A percentile compares a stretch with the other conserved stretches of the same genome.
These are phyloP conservation scores for Hygrophorus pudorinus DNA, from an alignment of 768 basidiomycete genomes.

Conservation along the genomic window DNA sequence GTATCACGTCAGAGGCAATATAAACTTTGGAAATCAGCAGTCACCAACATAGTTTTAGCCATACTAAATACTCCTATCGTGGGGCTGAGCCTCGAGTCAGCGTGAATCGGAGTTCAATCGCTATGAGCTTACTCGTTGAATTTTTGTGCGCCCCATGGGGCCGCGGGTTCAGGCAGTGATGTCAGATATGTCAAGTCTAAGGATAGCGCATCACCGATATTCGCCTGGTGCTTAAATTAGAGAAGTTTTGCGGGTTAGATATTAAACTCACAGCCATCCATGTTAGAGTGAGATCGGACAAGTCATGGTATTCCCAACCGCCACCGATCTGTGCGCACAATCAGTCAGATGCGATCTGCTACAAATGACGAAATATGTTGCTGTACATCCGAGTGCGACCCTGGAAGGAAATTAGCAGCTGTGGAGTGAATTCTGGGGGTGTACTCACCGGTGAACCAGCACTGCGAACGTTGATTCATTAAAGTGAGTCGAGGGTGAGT, in stretches of 20 bases:
- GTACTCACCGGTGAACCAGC: slow-evolving; percentile 59
- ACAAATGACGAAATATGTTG: background rate
- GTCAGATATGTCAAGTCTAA: slow-evolving; percentile 45
- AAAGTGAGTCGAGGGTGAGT: background rate
- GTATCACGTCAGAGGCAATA: slow-evolving; percentile 4
- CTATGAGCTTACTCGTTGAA: slow-evolving; percentile 47
- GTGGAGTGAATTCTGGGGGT: slow-evolving; percentile 1
- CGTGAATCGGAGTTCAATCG: slow-evolving; percentile 1
- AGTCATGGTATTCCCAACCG: slow-evolving; percentile 57
- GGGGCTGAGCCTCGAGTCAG: slow-evolving; percentile 25
- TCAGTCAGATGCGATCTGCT: background rate
- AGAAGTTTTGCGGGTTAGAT: background rate
- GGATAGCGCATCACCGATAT: slow-evolving; percentile 44
- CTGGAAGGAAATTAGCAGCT: slow-evolving; percentile 10
- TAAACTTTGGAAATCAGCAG: too few species aligned
- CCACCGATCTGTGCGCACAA: slow-evolving; percentile 48
- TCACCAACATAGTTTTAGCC: slow-evolving; percentile 12
- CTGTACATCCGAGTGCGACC: slow-evolving; percentile 33
- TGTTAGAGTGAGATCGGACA: slow-evolving; percentile 51
- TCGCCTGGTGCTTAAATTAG: slow-evolving; percentile 30
- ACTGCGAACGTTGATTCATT: slow-evolving; percentile 26
- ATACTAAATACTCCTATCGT: slow-evolving; percentile 44
- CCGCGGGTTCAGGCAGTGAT: slow-evolving; percentile 39
- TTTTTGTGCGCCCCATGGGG: slow-evolving; percentile 49
- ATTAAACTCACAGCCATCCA: slow-evolving; percentile 52